Base-by-base conservation (phyloP, 805 yeast genomes). In the Schwanniomyces pseudopolymorphus region DNA sequence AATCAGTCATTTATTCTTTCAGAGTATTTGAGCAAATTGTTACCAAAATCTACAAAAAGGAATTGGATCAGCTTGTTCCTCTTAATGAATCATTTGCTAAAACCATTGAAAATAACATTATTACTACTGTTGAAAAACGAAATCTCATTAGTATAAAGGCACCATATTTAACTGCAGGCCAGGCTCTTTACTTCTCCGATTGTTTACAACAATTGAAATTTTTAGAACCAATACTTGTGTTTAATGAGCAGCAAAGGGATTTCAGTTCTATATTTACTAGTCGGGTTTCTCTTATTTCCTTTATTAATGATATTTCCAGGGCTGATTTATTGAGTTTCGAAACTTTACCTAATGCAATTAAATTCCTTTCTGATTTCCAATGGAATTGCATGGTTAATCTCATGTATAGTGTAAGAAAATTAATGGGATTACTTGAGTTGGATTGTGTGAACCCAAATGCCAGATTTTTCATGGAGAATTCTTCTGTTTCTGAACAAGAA, bases 401-500 rank as follows among this genome's bases (percentile, higher is more conserved):
- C 3, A 51, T 73, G 40, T 44, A 43, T 36, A 51, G 72, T 1
- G 56, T 70, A 0, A 60, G 70, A 5, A 52, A 61, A 10, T 44
- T 73, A 19, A 45, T 77, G 14, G 75, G 73, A 42, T 42, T 75
- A 7, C 78, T 75, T 4, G 60, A 38, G n/a, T 20, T 20, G 7
- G 35, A 31, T 16, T 5, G 25, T 20, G 25, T 19, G 4, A 36
- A 19, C 25, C 14, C 22, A 36, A 36, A 36, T 20, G 14, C 39
- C 2, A 36, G 39, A 19, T 36, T 36, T 13, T 63, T 3, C 21
- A 33, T 25, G 46, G 31, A 38, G 5, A 22, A n/a, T 10, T 17
- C 20, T 3, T n/a, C 28, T 1, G 16, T 16, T 26, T 19, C 25
- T 2, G 27, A 19, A 16, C 25, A 26, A 40, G 36, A 33, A 13